A percentile compares a stretch with the other conserved stretches of the same genome.
These are phyloP conservation scores for Pholiota molesta DNA, from an alignment of 768 basidiomycete species.

Conservation along the genomic window DNA sequence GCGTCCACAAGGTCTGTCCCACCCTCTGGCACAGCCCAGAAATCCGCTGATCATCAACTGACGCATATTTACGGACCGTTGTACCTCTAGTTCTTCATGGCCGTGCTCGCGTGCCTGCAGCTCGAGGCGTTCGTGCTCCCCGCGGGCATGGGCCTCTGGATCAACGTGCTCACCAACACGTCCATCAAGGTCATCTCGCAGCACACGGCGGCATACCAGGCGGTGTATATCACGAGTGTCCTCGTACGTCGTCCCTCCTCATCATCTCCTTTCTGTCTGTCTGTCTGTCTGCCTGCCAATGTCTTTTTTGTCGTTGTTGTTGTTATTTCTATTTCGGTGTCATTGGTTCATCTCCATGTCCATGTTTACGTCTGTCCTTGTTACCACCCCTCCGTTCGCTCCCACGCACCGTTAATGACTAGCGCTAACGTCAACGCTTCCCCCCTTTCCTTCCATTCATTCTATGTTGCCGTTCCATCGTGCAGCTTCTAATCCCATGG, in stretches of 20 bases:
- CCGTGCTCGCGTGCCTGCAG: slow-evolving; percentile 55
- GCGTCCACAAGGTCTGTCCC: slow-evolving; percentile 48
- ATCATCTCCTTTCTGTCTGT: neutral
- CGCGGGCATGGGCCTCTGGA: slow-evolving; percentile 56
- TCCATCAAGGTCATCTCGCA: slow-evolving; percentile 43
- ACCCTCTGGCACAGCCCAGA: neutral
- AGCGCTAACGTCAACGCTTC: too few species aligned
- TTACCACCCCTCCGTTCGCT: too few species aligned
- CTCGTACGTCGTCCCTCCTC: slow-evolving; percentile 38
- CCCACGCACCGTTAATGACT: too few species aligned
- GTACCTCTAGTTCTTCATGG: slow-evolving; percentile 50
- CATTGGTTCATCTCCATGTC: too few species aligned
- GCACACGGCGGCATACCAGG: slow-evolving; percentile 46
- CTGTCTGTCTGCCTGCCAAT: neutral
- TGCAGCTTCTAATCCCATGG: slow-evolving; percentile 55
- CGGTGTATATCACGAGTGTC: slow-evolving; percentile 44
- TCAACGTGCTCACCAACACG: slow-evolving; percentile 53
- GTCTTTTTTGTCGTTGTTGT: neutral
- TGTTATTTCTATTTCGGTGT: too few species aligned
- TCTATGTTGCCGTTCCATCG: neutral
- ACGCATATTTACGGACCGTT: neutral
- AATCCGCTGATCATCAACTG: neutral
- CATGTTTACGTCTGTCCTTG: too few species aligned
- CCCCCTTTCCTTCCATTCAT: neutral
- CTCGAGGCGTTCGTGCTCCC: slow-evolving; percentile 55